These are phyloP conservation scores for Blastobotrys peoriensis DNA, from an alignment of 805 yeast genomes.

Conservation along the genomic window DNA sequence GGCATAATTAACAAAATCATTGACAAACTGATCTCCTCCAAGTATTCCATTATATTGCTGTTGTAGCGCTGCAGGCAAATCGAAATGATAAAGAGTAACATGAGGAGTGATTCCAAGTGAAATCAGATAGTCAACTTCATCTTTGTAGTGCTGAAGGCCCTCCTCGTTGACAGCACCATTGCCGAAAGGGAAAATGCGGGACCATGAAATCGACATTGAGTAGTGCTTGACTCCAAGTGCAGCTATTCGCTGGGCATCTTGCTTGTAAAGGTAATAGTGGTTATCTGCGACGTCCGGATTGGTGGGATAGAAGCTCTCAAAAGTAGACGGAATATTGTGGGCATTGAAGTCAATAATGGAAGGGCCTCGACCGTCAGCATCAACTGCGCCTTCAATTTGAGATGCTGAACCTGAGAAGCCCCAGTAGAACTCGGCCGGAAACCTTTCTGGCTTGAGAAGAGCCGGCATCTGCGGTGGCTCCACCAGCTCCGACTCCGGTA, in stretches of 20 bases:
- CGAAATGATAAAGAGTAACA: constrained; percentile 33
- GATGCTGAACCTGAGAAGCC: constrained; percentile 34
- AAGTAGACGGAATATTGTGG: constrained; percentile 14
- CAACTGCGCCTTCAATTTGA: constrained; percentile 35
- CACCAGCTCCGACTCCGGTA: constrained; percentile 11
- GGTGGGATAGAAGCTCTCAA: constrained; percentile 11
- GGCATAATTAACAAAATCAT: constrained; percentile 32
- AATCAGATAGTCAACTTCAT: constrained; percentile 28
- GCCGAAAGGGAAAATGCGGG: constrained; percentile 32
- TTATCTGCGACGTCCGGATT: constrained; percentile 29
- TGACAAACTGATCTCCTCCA: constrained; percentile 25
- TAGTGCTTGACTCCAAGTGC: constrained; percentile 32
- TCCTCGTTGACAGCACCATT: constrained; percentile 20
- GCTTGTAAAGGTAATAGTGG: constrained; percentile 32
- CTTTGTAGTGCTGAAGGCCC: constrained; percentile 30
- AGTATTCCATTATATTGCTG: constrained; percentile 25
- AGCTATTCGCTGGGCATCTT: constrained; percentile 30
- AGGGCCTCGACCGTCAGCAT: constrained; percentile 32
- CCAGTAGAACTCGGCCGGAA: constrained; percentile 19
- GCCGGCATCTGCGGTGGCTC: constrained; percentile 16
- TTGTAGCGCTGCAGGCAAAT: constrained; percentile 28
- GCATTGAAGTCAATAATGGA: constrained; percentile 27
- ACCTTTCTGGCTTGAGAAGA: neutral
- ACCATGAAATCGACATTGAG: constrained; percentile 33
- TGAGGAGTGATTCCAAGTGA: constrained; percentile 26